Conservation (phyloP, 139 green algal genomes). For the Chlorella sp. region DNA sequence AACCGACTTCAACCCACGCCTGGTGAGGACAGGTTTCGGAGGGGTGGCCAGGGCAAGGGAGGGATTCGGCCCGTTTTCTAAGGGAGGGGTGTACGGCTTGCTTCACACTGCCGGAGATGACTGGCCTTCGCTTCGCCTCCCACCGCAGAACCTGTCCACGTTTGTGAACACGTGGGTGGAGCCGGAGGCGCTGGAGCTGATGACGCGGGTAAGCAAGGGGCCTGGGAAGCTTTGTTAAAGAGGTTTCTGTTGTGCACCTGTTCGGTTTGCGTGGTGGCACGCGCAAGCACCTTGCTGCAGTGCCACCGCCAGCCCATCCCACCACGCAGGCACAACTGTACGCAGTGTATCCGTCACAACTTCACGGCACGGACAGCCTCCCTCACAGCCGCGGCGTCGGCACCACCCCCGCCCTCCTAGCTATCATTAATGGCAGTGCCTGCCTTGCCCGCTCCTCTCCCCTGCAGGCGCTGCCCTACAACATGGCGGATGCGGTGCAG, state of each 20-base stretch:
- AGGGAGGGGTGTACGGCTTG: too few species aligned
- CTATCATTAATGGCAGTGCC: too few species aligned
- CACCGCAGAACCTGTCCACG: slow-evolving; percentile 38
- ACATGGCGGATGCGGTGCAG: slow-evolving; percentile 14
- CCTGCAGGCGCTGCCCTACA: background rate
- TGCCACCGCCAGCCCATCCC: background rate
- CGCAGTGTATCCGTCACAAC: too few species aligned
- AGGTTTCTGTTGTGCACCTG: too few species aligned
- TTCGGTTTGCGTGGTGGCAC: background rate
- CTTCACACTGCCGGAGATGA: too few species aligned
- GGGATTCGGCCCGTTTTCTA: background rate
- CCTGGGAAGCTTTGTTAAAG: background rate
- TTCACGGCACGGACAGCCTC: too few species aligned
- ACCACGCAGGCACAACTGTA: too few species aligned
- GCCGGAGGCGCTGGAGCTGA: slow-evolving; percentile 44
- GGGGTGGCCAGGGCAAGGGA: background rate
- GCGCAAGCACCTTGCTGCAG: background rate
- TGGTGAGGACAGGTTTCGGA: background rate
- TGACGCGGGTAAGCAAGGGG: slow-evolving; percentile 30
- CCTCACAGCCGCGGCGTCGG: too few species aligned
- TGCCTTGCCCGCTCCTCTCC: background rate
- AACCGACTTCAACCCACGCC: slow-evolving; percentile 13
- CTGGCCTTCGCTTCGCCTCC: background rate
- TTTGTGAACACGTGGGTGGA: slow-evolving; percentile 64
- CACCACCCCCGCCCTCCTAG: too few species aligned